A percentile compares a stretch with the other conserved stretches of the same genome.
These are phyloP conservation scores for Sphagnum magellanicum DNA, from an alignment of 228 moss, liverwort and hornwort genomes.

Conservation along the genomic window DNA sequence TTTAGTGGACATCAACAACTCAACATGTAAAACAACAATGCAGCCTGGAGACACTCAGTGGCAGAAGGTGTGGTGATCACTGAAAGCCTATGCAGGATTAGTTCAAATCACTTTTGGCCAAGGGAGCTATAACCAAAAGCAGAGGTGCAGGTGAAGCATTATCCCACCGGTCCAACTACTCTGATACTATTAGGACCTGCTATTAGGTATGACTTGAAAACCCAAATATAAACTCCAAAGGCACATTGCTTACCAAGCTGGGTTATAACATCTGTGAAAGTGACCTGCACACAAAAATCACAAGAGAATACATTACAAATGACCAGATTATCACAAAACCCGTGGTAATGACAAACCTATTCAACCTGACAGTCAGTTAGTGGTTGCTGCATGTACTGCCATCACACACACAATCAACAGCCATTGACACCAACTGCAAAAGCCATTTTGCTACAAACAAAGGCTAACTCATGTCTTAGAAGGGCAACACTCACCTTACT, in stretches of 20 bases:
- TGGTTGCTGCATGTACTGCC: too few relatives aligned
- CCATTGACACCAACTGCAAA: too few relatives aligned
- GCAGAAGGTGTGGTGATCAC: not conserved
- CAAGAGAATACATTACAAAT: too few relatives aligned
- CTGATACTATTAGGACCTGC: not conserved
- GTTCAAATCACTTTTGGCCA: not conserved
- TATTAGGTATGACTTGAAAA: not conserved
- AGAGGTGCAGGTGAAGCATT: not conserved
- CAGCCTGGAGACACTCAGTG: too few relatives aligned
- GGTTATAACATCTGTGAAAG: conserved; percentile 76
- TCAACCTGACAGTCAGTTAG: too few relatives aligned
- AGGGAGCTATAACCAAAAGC: not conserved
- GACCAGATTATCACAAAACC: too few relatives aligned
- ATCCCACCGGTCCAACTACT: not conserved
- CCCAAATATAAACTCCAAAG: not conserved
- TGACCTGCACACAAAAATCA: conserved; percentile 44
- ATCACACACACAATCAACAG: too few relatives aligned
- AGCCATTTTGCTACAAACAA: too few relatives aligned
- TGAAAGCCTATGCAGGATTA: not conserved
- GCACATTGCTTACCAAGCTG: conserved; percentile 51
- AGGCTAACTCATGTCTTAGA: too few relatives aligned
- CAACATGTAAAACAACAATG: too few relatives aligned
- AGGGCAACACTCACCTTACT: conserved; percentile 43
- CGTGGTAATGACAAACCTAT: too few relatives aligned
- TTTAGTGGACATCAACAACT: not conserved